Base-by-base conservation (phyloP, 2,329 filamentous ascomycete genomes). In the Teratosphaeria destructans region DNA sequence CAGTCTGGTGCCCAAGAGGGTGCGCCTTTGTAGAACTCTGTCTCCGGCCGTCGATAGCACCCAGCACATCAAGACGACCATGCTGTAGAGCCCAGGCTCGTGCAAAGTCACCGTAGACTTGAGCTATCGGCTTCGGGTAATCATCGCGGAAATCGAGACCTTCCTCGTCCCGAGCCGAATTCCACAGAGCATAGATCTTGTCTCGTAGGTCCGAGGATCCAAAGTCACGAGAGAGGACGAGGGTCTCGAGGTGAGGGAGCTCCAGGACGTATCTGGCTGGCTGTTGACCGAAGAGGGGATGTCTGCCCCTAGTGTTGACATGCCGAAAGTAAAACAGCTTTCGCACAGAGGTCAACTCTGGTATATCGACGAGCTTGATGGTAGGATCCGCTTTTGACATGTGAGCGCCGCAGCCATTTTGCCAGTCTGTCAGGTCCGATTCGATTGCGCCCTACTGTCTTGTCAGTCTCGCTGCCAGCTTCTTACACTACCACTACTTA, bases 301-400 rank as follows among this genome's bases (percentile, higher is more conserved):
- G 19, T 49, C 5, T 23, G 16, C 47, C 34, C 11, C 60, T 55
- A 43, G 47, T 53, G 7, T 52, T 49, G 8, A 58, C 11, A 56
- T 62, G 60, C 12, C 60, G 58, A n/a, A 62, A 62, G 56, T 62
- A 58, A 29, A 37, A 60, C 6, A 62, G 52, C 53, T 60, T 62
- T 6, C 60, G 35, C 14, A 54, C 54, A 35, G 58, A 62, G 5
- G 58, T 47, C 26, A 62, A 23, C 23, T 58, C 52, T 12, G 29
- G 32, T 7, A 37, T 34, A n/a, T 60, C 56, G 12, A 62, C 52
- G 35, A 16, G 14, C 27, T 29, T 27, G 27, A 62, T 14, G 3
- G 58, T 54, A 10, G 32, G 4, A n/a, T 62, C 60, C 10, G 43
- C 35, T 6, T 56, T 37, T 26, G 52, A 16, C 14, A 58, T 62